A percentile compares a stretch with the other conserved stretches of the same genome.
Conservation (phyloP, 129 eudicot species). For the Lonicera japonica region DNA sequence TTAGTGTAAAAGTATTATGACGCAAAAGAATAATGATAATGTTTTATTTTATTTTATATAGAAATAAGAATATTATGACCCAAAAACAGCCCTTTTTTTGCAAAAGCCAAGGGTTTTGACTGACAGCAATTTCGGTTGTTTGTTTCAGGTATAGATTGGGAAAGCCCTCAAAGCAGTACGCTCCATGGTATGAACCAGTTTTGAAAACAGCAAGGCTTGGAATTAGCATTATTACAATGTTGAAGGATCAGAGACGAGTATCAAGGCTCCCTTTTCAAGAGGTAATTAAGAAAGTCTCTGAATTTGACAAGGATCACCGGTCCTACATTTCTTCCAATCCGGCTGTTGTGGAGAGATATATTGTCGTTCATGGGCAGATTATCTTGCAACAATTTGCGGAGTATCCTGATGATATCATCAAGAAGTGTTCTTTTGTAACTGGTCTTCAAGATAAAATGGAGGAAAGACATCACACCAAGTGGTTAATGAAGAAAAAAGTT, state of each 20-base stretch:
- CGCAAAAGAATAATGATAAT: no score
- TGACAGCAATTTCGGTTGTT: background rate
- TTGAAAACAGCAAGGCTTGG: constrained; percentile 85
- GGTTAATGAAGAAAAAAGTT: constrained; percentile 83
- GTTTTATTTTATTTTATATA: no score
- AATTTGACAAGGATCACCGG: constrained; percentile 59
- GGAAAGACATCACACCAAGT: constrained; percentile 82
- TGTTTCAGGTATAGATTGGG: constrained; percentile 91
- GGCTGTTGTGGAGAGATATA: constrained; percentile 59
- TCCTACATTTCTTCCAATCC: constrained; percentile 75
- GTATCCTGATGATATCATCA: constrained; percentile 74
- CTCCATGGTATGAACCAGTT: constrained; percentile 89
- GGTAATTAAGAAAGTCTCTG: constrained; percentile 68
- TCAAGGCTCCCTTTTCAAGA: constrained; percentile 78
- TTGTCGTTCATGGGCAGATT: constrained; percentile 96
- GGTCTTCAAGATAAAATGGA: constrained; percentile 78
- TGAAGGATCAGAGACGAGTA: constrained; percentile 88
- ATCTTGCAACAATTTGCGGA: constrained; percentile 82
- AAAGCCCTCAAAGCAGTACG: constrained; percentile 89
- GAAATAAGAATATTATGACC: background rate
- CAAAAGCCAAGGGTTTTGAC: no score
- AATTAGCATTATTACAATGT: constrained; percentile 62
- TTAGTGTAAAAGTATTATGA: no score
- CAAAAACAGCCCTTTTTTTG: no score
- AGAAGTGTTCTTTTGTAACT: constrained; percentile 63